Percentiles rank a stretch among this genome's conserved stretches.
phyloP scores from a whole-genome alignment of 176 grass and related monocot species.

The Tillandsia leiboldiana region DNA sequence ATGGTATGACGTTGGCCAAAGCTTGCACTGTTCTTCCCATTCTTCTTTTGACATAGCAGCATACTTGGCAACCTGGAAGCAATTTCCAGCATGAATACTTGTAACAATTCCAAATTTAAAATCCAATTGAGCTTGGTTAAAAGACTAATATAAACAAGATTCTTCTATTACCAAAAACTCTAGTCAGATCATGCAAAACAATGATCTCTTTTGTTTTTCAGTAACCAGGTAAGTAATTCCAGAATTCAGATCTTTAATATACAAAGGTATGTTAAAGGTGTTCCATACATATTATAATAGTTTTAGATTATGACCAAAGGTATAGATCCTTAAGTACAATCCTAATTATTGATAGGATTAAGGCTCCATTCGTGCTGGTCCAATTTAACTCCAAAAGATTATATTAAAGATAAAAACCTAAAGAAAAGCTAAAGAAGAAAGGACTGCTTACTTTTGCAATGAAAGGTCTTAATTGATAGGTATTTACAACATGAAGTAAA shows the following conservation, averaged over 20 bases:
- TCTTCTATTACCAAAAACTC: no score
- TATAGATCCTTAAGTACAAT: neutral
- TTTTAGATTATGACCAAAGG: neutral
- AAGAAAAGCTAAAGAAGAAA: slow-evolving; percentile 3
- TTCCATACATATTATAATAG: neutral
- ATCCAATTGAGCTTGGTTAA: no score
- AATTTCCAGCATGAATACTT: slow-evolving; percentile 22
- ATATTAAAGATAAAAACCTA: neutral
- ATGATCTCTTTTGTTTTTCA: no score
- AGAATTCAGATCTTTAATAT: no score
- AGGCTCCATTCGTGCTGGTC: neutral
- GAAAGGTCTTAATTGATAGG: slow-evolving; percentile 48
- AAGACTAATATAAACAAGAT: no score
- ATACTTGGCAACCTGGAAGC: slow-evolving; percentile 60
- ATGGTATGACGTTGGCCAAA: slow-evolving; percentile 98
- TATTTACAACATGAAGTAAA: slow-evolving; percentile 45
- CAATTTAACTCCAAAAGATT: neutral
- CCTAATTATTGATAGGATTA: neutral
- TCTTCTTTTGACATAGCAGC: slow-evolving; percentile 75
- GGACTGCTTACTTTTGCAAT: slow-evolving; percentile 45
- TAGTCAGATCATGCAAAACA: no score
- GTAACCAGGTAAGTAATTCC: no score
- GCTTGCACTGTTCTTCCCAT: slow-evolving; percentile 87
- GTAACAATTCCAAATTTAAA: neutral
- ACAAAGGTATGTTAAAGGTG: no score